Conservation (phyloP, 1,284 basidiomycete species). For the Leccinum pachyderme region DNA sequence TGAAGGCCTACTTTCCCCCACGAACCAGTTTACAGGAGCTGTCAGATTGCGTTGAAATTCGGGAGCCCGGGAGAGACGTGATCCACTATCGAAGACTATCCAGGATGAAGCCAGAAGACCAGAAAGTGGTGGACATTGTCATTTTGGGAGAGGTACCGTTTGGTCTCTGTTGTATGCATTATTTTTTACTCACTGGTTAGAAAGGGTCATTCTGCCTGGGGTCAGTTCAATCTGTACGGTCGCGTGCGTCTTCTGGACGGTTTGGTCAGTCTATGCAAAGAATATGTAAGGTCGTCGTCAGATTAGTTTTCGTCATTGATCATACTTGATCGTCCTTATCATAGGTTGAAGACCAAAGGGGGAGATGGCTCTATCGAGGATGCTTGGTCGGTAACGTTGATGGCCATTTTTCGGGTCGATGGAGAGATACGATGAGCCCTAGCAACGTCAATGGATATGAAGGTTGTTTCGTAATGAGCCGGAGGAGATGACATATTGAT, state of each 20-base stretch:
- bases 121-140: slow-evolving; percentile 50
- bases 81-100: slow-evolving; percentile 42
- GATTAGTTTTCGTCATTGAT: slow-evolving; percentile 1
- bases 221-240: slow-evolving; percentile 69
- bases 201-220: slow-evolving; percentile 80
- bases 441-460: slow-evolving; percentile 61
- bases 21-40: slow-evolving; percentile 21
- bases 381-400: slow-evolving; percentile 65
- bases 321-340: not conserved
- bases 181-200: not conserved
- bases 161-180: not conserved
- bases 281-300: slow-evolving; percentile 56
- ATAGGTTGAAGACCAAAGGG: slow-evolving; percentile 65
- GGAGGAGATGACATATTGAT: slow-evolving; percentile 43
- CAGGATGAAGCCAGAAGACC: not conserved
- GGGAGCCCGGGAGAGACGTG: slow-evolving; percentile 24
- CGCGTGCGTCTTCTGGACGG: slow-evolving; percentile 70
- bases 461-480: slow-evolving; percentile 72
- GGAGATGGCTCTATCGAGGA: slow-evolving; percentile 74
- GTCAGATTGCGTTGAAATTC: slow-evolving; percentile 18
- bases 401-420: slow-evolving; percentile 67
- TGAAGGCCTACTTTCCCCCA: slow-evolving; percentile 33
- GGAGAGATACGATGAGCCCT: slow-evolving; percentile 71
- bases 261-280: slow-evolving; percentile 66
- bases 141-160: slow-evolving; percentile 62